Conservation (phyloP, 2,329 filamentous ascomycete species). For the Paracoccidioides brasiliensis region DNA sequence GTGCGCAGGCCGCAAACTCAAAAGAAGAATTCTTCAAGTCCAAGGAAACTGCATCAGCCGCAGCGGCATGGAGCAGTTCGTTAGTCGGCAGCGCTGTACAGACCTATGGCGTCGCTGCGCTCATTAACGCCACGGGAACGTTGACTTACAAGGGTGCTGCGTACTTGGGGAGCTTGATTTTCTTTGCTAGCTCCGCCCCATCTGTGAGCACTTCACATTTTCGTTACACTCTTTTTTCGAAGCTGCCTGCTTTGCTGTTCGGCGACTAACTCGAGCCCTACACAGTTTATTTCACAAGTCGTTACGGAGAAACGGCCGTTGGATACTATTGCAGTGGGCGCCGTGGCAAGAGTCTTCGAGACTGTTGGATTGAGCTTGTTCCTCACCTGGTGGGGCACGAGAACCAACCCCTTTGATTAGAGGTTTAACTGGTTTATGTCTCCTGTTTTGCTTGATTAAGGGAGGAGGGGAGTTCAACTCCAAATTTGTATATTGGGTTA, state of each 20-base stretch:
- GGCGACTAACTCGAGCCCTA: not conserved
- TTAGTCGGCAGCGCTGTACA: conserved; percentile 79
- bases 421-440: conserved; percentile 25
- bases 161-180: conserved; percentile 82
- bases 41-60: conserved; percentile 80
- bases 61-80: conserved; percentile 79
- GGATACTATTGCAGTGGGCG: conserved; percentile 77
- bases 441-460: not conserved
- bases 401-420: conserved; percentile 77
- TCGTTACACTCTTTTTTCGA: not conserved
- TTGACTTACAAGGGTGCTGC: conserved; percentile 94
- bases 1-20: conserved; percentile 78
- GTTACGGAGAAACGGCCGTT: conserved; percentile 83
- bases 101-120: conserved; percentile 75
- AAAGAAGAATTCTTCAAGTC: conserved; percentile 95
- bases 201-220: conserved; percentile 45
- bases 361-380: conserved; percentile 84
- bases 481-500: not conserved
- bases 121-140: conserved; percentile 90
- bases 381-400: conserved; percentile 95
- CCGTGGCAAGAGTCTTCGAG: conserved; percentile 76
- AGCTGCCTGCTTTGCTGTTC: not conserved
- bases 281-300: conserved; percentile 70
- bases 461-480: not conserved
- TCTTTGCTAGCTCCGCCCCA: conserved; percentile 79